These are phyloP conservation scores for Schizophyllum commune DNA, from an alignment of 1,284 basidiomycete species.

Conservation along the genomic window DNA sequence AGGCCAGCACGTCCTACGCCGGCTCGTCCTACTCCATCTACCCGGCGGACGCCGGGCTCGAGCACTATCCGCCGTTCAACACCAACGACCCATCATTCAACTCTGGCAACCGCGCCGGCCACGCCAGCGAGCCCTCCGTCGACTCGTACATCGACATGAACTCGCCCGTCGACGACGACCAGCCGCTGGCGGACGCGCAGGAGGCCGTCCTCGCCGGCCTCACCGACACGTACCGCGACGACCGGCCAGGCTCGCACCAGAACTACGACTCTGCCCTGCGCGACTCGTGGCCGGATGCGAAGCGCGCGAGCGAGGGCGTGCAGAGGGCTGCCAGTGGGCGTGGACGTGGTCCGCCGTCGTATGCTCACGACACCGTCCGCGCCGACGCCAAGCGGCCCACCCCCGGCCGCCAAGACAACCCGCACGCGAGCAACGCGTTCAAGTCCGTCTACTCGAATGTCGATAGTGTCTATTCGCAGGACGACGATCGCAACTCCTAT, in stretches of 20 bases:
- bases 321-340: no score
- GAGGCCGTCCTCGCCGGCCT: not conserved
- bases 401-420: no score
- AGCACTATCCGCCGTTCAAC: not conserved
- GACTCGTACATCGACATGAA: not conserved
- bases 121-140: no score
- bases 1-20: not conserved
- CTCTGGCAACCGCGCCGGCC: no score
- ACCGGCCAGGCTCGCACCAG: not conserved
- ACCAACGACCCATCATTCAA: no score
- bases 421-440: not conserved
- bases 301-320: not conserved
- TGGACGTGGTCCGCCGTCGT: no score
- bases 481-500: no score
- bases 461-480: not conserved
- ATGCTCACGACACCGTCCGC: no score
- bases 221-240: not conserved
- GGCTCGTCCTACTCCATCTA: not conserved
- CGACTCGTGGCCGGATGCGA: not conserved
- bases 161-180: not conserved
- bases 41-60: not conserved
- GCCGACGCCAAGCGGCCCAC: no score
- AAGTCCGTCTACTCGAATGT: not conserved
- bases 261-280: not conserved
- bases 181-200: no score